Evolutionary conservation across 1,284 basidiomycete genomes (phyloP), one percentile per base, ranked within the genome.

Genomic region (Sporisorium reilianum): DNA sequence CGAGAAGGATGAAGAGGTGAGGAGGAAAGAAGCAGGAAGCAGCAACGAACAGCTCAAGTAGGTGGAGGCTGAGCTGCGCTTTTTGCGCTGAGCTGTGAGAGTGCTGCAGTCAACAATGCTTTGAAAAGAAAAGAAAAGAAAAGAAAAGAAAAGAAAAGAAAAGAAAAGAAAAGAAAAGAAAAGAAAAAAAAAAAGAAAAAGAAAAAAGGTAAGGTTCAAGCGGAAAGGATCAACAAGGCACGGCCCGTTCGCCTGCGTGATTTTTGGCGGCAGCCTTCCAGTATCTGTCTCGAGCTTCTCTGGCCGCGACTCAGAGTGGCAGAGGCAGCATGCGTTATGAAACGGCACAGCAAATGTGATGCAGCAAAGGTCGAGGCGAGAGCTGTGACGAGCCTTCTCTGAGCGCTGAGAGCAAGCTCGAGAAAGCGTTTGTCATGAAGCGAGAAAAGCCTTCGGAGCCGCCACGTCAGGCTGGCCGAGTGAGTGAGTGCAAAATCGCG

Each of bases 61-160:
- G 51, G 62, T 70, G 67, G 67, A 70, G 67, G 67, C 67, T 70
- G 67, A 64, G 67, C 61, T 55, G 67, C 49, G 12, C 32, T 14
- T 25, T 44, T 11, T 8, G n/a, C 2, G 25, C 11, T 11, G 14
- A 50, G 5, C 0, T 50, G 48, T 50, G 20, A 50, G 48, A 36
- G 20, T 25, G 2, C 5, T 1, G 9, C 1, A 3, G 6, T 8
- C 18, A 50, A 50, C 48, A 50, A 11, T 18, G 18, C 18, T 2
- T n/a, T 12, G 12, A 49, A 49, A 46, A n/a, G 8, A 25, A 25
- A 18, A 41, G 26, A 12, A 26, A 22, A 12, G 18, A 16, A 16
- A 34, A 10, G 16, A 20, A 30, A 30, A 30, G 23, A 46, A 46
- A 46, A 44, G 12, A 10, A n/a, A 18, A n/a, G n/a, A n/a, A n/a